Evolutionary conservation across 768 basidiomycete species (phyloP), one percentile per base, ranked within the genome.

Genomic region (Clitopilus hobsonii): DNA sequence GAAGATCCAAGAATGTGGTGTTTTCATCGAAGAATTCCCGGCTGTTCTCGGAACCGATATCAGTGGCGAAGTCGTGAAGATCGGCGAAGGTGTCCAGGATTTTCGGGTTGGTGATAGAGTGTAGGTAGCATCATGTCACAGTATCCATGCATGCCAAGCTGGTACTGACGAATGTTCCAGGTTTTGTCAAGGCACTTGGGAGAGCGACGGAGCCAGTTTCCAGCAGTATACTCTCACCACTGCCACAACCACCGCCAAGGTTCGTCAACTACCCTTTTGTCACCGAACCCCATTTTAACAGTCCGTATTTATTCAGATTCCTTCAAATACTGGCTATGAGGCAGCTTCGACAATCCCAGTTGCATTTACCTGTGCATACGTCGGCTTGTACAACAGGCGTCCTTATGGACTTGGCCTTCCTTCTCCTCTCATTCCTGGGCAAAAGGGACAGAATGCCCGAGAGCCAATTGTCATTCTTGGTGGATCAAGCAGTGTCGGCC

Each of bases 311-410:
- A n/a, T n/a, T n/a, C n/a, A n/a, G n/a, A n/a, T n/a, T 20, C 77
- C 76, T 3, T 41, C 58, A 10, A 69, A 67, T 30, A 25, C 77
- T 18, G 62, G 65, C 0, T 69, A 69, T 53, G 73, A 75, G 6
- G 58, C 76, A 36, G 79, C 74, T 0, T 64, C 76, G 0, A 67
- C 75, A 8, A 58, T 78, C 2, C 32, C 32, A 4, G 32, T 11
- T 36, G 32, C 32, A 14, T 11, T 36, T n/a, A n/a, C 32, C n/a
- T 14, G 13, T 2, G 32, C 32, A 4, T 11, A 14, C 32, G 32
- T 36, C 4, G 32, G 13, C 3, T 36, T 36, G 3, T 36, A 70
- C 61, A 54, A 57, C 22, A 6, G 5, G 2, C 49, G 27, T 13
- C 54, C 58, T 0, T 38, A 59, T 11, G 69, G 69, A 13, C 51